Evolutionary conservation across 1,139 yeast species (phyloP).

Genomic region (Blastobotrys malaysiensis): DNA sequence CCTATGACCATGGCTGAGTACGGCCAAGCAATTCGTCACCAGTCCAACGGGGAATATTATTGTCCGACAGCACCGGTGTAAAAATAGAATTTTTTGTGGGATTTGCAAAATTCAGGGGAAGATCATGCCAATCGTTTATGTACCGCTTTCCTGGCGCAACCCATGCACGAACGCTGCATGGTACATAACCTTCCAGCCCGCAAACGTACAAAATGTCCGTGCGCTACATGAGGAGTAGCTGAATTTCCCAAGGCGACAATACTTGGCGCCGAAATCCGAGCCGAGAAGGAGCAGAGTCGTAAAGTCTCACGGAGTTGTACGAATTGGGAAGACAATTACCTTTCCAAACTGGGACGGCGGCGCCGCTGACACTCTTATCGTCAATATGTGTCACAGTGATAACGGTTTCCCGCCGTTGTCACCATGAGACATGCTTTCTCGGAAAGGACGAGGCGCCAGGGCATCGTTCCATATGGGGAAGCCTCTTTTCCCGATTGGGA

Average conservation of each 20-base stretch:
- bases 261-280: neutral
- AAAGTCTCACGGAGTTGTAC: neutral
- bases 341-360: neutral
- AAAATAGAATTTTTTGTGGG: neutral
- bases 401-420: neutral
- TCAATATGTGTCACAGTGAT: neutral
- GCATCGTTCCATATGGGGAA: neutral
- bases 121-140: neutral
- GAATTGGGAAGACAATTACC: neutral
- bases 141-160: neutral
- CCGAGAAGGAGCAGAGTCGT: neutral
- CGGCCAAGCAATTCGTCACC: neutral
- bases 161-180: neutral
- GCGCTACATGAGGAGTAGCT: too few relatives aligned
- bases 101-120: neutral
- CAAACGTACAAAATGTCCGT: too few relatives aligned
- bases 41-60: neutral
- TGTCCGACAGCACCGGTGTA: neutral
- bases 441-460: neutral
- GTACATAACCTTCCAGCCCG: neutral
- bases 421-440: neutral
- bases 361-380: neutral
- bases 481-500: neutral
- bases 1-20: neutral
- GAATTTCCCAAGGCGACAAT: neutral